These are phyloP conservation scores for Lentinula guzmanii DNA, from an alignment of 768 basidiomycete genomes.

Conservation along the genomic window DNA sequence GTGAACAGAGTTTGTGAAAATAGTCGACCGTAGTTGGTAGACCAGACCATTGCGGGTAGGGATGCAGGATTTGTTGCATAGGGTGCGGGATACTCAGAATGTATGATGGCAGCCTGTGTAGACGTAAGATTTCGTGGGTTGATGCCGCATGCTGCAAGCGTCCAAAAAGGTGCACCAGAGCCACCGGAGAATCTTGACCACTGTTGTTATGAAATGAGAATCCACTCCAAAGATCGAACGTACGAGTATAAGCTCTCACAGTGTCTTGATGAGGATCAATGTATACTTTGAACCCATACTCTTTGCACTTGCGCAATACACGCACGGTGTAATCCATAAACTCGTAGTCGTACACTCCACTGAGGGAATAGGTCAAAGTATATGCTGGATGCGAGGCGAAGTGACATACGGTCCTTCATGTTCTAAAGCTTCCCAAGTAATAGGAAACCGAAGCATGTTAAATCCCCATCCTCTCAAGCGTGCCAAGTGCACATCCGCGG, in stretches of 20 bases:
- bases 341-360: slow-evolving; percentile 83
- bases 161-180: slow-evolving; percentile 94
- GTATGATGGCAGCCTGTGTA: slow-evolving; percentile 81
- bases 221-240: neutral
- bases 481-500: slow-evolving; percentile 79
- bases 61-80: slow-evolving; percentile 59
- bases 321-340: slow-evolving; percentile 90
- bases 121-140: slow-evolving; percentile 80
- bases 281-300: slow-evolving; percentile 86
- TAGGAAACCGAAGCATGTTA: slow-evolving; percentile 74
- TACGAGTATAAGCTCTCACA: slow-evolving; percentile 41
- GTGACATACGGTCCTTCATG: slow-evolving; percentile 88
- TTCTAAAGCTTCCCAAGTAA: slow-evolving; percentile 96
- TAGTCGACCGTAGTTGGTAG: slow-evolving; percentile 90
- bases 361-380: slow-evolving; percentile 21
- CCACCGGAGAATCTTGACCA: slow-evolving; percentile 97
- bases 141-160: slow-evolving; percentile 83
- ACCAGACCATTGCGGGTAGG: slow-evolving; percentile 95
- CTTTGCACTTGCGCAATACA: slow-evolving; percentile 86
- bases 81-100: slow-evolving; percentile 78
- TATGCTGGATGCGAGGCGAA: slow-evolving; percentile 7
- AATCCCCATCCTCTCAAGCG: slow-evolving; percentile 93
- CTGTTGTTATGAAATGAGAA: slow-evolving; percentile 29
- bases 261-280: slow-evolving; percentile 97
- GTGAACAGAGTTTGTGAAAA: slow-evolving; percentile 88